These are phyloP conservation scores for Pseudocercospora musae DNA, from an alignment of 2,329 filamentous ascomycete species.

Conservation along the genomic window DNA sequence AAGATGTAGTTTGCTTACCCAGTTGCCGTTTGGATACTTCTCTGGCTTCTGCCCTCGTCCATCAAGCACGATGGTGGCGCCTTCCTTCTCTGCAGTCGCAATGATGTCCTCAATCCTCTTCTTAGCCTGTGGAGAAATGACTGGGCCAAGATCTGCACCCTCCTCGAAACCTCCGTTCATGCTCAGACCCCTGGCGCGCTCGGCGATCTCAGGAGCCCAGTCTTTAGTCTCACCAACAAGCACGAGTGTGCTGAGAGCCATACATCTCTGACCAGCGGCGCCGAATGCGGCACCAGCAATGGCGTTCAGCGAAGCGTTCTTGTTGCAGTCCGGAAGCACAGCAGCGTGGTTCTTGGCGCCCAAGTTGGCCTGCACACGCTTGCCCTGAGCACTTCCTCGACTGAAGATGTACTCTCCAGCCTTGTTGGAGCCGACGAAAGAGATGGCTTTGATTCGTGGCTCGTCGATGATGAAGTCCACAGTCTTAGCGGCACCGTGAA, in stretches of 20 bases:
- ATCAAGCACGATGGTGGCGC: slow-evolving; percentile 78
- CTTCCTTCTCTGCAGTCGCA: slow-evolving; percentile 72
- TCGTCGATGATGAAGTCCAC: slow-evolving; percentile 86
- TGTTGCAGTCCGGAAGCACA: slow-evolving; percentile 81
- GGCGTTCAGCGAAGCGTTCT: slow-evolving; percentile 83
- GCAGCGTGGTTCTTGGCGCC: slow-evolving; percentile 87
- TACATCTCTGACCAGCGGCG: slow-evolving; percentile 80
- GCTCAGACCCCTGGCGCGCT: slow-evolving; percentile 67
- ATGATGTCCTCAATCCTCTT: slow-evolving; percentile 74
- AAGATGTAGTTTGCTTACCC: slow-evolving; percentile 45
- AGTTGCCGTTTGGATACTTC: slow-evolving; percentile 84
- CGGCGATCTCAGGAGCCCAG: slow-evolving; percentile 75
- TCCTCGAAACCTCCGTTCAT: slow-evolving; percentile 80
- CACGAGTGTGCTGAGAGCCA: slow-evolving; percentile 79
- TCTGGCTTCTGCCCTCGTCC: slow-evolving; percentile 69
- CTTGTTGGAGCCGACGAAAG: slow-evolving; percentile 83
- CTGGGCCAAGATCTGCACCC: slow-evolving; percentile 75
- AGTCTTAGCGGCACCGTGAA: slow-evolving; percentile 75
- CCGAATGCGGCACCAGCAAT: slow-evolving; percentile 82
- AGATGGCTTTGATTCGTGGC: slow-evolving; percentile 79
- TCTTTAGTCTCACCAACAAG: slow-evolving; percentile 81
- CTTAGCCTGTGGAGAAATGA: slow-evolving; percentile 77
- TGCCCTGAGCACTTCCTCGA: slow-evolving; percentile 76
- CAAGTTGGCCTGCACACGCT: slow-evolving; percentile 83
- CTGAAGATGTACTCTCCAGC: slow-evolving; percentile 83